phyloP scores from a whole-genome alignment of 768 basidiomycete genomes.

The Termitomyces sp. region DNA sequence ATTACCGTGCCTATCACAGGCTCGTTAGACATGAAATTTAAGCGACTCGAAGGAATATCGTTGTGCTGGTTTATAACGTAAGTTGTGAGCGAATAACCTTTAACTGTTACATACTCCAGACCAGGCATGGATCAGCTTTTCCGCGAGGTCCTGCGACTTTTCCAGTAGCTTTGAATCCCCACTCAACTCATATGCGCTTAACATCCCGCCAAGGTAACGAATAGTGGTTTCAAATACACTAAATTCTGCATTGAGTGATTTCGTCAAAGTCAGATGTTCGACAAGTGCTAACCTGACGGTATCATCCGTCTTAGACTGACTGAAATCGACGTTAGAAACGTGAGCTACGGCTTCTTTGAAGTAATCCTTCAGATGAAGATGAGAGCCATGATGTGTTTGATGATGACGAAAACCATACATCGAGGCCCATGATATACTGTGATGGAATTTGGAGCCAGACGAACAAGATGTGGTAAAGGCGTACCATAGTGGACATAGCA shows the following conservation, averaged over 20 bases:
- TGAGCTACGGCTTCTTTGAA: conserved; percentile 43
- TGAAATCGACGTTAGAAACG: conserved; percentile 43
- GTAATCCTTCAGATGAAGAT: conserved; percentile 23
- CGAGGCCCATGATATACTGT: conserved; percentile 45
- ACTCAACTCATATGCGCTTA: conserved; percentile 69
- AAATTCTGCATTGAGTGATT: not conserved
- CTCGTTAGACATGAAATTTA: conserved; percentile 40
- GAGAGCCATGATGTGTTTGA: not conserved
- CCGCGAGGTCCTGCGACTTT: conserved; percentile 57
- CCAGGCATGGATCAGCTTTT: conserved; percentile 61
- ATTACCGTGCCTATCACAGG: conserved; percentile 24
- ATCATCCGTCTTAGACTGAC: conserved; percentile 31
- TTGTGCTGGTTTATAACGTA: conserved; percentile 23
- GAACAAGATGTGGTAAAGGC: conserved; percentile 4
- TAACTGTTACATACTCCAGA: conserved; percentile 35
- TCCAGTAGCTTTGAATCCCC: conserved; percentile 45
- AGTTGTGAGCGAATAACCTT: not conserved
- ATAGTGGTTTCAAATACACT: conserved; percentile 78
- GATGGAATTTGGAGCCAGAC: not conserved
- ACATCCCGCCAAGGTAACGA: conserved; percentile 63
- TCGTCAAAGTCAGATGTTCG: not conserved
- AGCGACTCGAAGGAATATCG: conserved; percentile 33
- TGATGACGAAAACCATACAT: conserved; percentile 19
- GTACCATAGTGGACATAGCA: conserved; percentile 45
- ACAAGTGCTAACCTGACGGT: conserved; percentile 10